Conservation (phyloP, 2,329 filamentous ascomycete genomes). For the Microdochium bolleyi region DNA sequence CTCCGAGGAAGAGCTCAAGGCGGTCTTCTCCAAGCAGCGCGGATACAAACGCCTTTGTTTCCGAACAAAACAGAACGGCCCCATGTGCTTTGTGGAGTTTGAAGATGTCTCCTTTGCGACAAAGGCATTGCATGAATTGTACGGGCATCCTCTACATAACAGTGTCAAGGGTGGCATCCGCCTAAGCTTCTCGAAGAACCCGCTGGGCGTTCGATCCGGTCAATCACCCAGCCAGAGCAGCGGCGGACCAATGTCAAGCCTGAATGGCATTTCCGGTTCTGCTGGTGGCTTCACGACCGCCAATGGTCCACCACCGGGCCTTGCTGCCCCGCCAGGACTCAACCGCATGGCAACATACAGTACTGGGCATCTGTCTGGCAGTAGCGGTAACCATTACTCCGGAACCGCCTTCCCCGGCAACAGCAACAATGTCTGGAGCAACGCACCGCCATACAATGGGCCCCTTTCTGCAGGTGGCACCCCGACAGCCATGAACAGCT, state of each 20-base stretch:
- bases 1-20: constrained; percentile 90
- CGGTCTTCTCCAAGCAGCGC: constrained; percentile 84
- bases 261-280: constrained; percentile 45
- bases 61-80: constrained; percentile 87
- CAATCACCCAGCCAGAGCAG: constrained; percentile 44
- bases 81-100: constrained; percentile 99
- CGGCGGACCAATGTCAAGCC: constrained; percentile 38
- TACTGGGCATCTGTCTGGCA: constrained; percentile 9
- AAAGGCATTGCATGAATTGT: constrained; percentile 81
- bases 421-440: constrained; percentile 16
- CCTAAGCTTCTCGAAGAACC: constrained; percentile 95
- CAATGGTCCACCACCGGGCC: constrained; percentile 73
- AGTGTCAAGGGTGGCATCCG: constrained; percentile 92
- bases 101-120: constrained; percentile 90
- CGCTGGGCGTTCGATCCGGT: constrained; percentile 79
- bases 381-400: constrained; percentile 13
- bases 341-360: constrained; percentile 15
- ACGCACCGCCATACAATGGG: constrained; percentile 11
- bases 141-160: constrained; percentile 80
- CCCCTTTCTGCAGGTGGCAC: constrained; percentile 13
- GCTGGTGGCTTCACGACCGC: constrained; percentile 58
- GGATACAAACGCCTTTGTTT: constrained; percentile 96
- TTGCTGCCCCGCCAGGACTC: constrained; percentile 68
- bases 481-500: constrained; percentile 12
- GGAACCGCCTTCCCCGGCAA: constrained; percentile 10